Evolutionary conservation across 2,329 filamentous ascomycete species (phyloP), one percentile per base, ranked within the genome.

Genomic region (Daldinia sp.): DNA sequence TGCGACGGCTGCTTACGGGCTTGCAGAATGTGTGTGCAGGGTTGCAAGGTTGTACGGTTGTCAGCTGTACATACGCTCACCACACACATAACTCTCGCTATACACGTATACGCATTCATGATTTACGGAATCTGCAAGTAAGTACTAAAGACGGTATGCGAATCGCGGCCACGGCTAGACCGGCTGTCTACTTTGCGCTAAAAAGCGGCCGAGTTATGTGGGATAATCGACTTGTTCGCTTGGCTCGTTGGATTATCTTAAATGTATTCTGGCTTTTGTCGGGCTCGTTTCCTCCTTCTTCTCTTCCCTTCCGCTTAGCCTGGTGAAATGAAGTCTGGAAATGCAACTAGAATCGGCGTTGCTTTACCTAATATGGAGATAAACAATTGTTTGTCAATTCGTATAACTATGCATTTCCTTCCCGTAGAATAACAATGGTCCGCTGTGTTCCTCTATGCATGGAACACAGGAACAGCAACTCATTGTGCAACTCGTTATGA

Each of bases 131-230:
- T n/a, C n/a, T 13, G 11, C 34, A 21, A 21, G 17, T 17, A 23
- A 15, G 11, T n/a, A n/a, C 5, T 48, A n/a, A 21, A 50, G 11
- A 30, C 25, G 35, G 53, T 58, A 60, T 43, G 59, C 57, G 54
- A 58, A 59, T 64, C 61, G 61, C 64, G 62, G 64, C 59, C 53
- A 66, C 64, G 64, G 68, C 66, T 64, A 61, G 59, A 34, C 66
- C 64, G 66, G 56, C 43, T 60, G 35, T 27, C 27, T 61, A 56
- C 60, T 59, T 59, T 68, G 55, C 58, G 54, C 62, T 61, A 64
- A 58, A 60, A 45, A 37, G 30, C 47, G 41, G 59, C 49, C 58
- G 41, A 55, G 27, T 35, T 56, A 45, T 39, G 64, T 45, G 51
- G 58, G 48, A 64, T 56, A 45, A 27, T n/a, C 13, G 23, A 3